Conservation (phyloP, 2,329 filamentous ascomycete species). For the Cadophora luteo-olivacea region DNA sequence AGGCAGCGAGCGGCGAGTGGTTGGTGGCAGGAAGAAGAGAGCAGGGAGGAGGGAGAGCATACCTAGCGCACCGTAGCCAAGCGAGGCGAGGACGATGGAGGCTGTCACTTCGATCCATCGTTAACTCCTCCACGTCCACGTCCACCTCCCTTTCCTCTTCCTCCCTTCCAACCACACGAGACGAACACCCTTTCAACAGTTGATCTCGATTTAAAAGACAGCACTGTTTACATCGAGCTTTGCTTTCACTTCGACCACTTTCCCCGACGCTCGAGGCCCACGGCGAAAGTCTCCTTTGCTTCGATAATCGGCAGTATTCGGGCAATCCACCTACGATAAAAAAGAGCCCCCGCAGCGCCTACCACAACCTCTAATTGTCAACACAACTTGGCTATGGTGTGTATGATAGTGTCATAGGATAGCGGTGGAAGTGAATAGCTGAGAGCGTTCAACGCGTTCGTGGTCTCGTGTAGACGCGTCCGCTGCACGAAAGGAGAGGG, state of each 20-base stretch:
- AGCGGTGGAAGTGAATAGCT: conserved; percentile 35
- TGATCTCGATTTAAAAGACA: neutral
- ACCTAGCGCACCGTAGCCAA: neutral
- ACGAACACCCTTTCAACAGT: neutral
- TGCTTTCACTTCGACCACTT: neutral
- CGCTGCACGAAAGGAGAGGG: conserved; percentile 32
- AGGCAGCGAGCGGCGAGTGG: neutral
- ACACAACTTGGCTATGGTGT: conserved; percentile 36
- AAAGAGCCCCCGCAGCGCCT: conserved; percentile 21
- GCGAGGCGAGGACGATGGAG: neutral
- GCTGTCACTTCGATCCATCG: neutral
- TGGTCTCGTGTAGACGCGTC: conserved; percentile 40
- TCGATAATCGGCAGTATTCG: conserved; percentile 16
- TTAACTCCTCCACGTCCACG: neutral
- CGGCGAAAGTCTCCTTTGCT: conserved; percentile 1
- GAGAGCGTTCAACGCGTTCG: conserved; percentile 35
- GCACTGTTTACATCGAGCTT: neutral
- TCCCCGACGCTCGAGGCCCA: neutral
- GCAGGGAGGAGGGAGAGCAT: neutral
- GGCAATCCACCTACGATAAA: conserved; percentile 10
- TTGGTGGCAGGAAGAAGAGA: neutral
- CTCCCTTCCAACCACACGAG: neutral
- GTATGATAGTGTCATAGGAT: conserved; percentile 28
- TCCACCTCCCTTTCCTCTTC: neutral
- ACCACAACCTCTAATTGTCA: conserved; percentile 21